phyloP scores from a whole-genome alignment of 139 green algal species.

The Chlorella vulgaris region DNA sequence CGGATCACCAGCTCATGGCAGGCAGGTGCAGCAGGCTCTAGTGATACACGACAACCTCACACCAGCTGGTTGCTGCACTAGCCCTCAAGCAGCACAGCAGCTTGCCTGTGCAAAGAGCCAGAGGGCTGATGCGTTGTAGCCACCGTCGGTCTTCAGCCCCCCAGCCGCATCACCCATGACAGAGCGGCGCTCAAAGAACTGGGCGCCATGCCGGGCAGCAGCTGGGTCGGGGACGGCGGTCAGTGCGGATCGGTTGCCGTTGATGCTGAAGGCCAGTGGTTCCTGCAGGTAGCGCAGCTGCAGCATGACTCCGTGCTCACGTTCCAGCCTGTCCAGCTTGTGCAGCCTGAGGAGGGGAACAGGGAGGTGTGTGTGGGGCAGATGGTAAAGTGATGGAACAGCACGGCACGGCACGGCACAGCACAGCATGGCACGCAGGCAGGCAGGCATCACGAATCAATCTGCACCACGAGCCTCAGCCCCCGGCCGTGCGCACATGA shows the following conservation, averaged over 20 bases:
- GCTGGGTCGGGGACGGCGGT: neutral
- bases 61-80: too few relatives aligned
- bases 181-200: neutral
- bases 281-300: conserved; percentile 1
- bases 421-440: neutral
- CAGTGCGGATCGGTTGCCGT: neutral
- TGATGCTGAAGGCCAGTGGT: neutral
- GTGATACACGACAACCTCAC: too few relatives aligned
- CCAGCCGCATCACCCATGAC: neutral
- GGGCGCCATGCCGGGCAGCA: neutral
- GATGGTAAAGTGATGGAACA: neutral
- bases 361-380: too few relatives aligned
- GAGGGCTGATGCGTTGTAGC: neutral
- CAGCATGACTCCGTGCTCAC: neutral
- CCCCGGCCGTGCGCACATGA: neutral
- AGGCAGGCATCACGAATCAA: too few relatives aligned
- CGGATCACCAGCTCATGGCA: too few relatives aligned
- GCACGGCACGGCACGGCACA: neutral
- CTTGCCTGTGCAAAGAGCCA: neutral
- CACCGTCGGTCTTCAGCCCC: neutral
- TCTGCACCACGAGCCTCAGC: neutral
- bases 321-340: neutral
- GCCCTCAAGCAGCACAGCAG: neutral
- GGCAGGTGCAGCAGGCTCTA: too few relatives aligned
- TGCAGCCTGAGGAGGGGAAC: neutral